phyloP scores from a whole-genome alignment of 208 protist species.

The Strigomonas galati region DNA sequence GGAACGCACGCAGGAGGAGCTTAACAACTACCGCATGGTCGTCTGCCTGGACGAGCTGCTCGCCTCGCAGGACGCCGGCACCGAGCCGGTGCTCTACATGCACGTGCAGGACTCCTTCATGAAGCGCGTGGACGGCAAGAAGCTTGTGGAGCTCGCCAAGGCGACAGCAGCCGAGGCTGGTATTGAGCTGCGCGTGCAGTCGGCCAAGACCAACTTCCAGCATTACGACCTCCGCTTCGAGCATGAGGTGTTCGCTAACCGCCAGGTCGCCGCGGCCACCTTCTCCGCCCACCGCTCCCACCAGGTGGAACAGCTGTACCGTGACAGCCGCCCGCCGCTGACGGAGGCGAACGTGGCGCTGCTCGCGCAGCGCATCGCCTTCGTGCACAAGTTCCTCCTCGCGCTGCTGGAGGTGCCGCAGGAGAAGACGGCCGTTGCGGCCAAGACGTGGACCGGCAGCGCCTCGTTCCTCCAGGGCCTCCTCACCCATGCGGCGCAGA shows the following conservation, averaged over 20 bases:
- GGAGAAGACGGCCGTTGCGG: background rate
- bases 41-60: conserved; percentile 79
- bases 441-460: conserved; percentile 34
- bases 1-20: conserved; percentile 34
- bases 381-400: conserved; percentile 58
- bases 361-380: conserved; percentile 42
- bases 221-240: conserved; percentile 83
- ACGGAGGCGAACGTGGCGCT: conserved; percentile 20
- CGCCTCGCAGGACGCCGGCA: background rate
- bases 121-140: conserved; percentile 41
- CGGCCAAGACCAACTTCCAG: conserved; percentile 74
- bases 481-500: conserved; percentile 35
- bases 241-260: conserved; percentile 79
- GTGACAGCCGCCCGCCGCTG: conserved; percentile 30
- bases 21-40: conserved; percentile 48
- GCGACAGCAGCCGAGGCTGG: conserved; percentile 29
- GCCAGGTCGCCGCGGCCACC: conserved; percentile 66
- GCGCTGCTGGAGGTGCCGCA: conserved; percentile 23
- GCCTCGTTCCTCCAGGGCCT: conserved; percentile 54
- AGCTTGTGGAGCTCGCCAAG: conserved; percentile 46
- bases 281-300: conserved; percentile 59
- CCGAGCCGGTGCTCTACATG: conserved; percentile 48
- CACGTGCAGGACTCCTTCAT: conserved; percentile 71
- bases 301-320: conserved; percentile 62
- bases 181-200: conserved; percentile 46